A percentile compares a stretch with the other conserved stretches of the same genome.
These are phyloP conservation scores for Trichoderma koningii DNA, from an alignment of 2,329 filamentous ascomycete species.

Conservation along the genomic window DNA sequence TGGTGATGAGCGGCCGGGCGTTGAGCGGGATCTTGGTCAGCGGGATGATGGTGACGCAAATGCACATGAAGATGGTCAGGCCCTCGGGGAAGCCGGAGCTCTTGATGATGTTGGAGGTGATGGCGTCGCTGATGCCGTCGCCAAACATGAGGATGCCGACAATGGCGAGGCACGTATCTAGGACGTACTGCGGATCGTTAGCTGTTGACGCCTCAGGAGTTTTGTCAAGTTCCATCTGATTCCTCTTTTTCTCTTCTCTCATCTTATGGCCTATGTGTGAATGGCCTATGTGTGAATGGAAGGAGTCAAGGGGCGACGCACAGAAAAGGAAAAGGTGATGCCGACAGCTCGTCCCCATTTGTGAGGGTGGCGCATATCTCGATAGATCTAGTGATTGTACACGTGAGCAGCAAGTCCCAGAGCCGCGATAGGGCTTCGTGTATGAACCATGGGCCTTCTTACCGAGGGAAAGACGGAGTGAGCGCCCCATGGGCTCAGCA, in stretches of 20 bases:
- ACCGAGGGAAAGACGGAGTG: slow-evolving; percentile 78
- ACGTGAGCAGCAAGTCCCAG: neutral
- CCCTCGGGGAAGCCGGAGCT: slow-evolving; percentile 71
- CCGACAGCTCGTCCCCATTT: slow-evolving; percentile 76
- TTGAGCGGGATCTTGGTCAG: slow-evolving; percentile 94
- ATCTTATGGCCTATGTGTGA: no score
- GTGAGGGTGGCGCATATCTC: slow-evolving; percentile 71
- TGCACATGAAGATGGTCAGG: slow-evolving; percentile 76
- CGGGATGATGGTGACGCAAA: slow-evolving; percentile 89
- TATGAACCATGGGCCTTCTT: slow-evolving; percentile 30
- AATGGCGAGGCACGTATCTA: slow-evolving; percentile 81
- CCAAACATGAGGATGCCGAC: slow-evolving; percentile 94
- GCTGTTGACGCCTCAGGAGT: neutral
- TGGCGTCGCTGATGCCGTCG: slow-evolving; percentile 80
- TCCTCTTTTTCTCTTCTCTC: neutral
- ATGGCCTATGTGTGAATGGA: no score
- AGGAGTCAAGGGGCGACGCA: slow-evolving; percentile 48
- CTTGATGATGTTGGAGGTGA: slow-evolving; percentile 85
- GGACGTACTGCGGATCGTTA: slow-evolving; percentile 59
- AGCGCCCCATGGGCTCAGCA: slow-evolving; percentile 74
- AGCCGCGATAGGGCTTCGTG: no score
- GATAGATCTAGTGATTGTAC: slow-evolving; percentile 52
- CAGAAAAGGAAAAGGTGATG: slow-evolving; percentile 82
- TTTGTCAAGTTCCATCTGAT: neutral
- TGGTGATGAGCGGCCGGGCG: slow-evolving; percentile 83